Evolutionary conservation across 1,139 yeast genomes (phyloP).

Genomic region (Suhomyces atakaporum): DNA sequence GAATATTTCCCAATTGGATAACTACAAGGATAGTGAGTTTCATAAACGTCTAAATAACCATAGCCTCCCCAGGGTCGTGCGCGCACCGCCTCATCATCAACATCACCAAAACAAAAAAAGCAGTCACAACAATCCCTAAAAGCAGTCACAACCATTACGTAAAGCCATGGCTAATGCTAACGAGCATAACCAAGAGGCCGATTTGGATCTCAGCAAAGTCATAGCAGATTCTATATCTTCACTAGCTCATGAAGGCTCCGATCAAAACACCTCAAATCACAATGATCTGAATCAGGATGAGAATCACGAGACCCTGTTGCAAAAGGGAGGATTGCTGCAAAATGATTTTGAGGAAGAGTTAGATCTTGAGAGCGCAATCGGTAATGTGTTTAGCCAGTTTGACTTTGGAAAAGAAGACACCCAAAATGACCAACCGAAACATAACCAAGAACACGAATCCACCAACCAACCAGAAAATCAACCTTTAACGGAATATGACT

Average conservation of each 20-base stretch:
- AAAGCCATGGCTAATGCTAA: conserved; percentile 7
- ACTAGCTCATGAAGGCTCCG: no score
- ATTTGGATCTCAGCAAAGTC: conserved; percentile 15
- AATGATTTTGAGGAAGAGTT: conserved; percentile 15
- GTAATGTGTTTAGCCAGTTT: conserved; percentile 39
- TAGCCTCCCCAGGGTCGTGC: conserved; percentile 4
- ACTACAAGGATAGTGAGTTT: no score
- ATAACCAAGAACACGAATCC: no score
- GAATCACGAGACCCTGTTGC: conserved; percentile 5
- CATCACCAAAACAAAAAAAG: conserved; percentile 5
- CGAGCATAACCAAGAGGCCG: conserved; percentile 9
- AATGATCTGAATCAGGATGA: no score
- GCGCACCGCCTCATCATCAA: conserved; percentile 2
- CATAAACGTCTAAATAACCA: no score
- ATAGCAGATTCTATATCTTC: conserved; percentile 17
- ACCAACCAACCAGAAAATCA: no score
- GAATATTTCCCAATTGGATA: no score
- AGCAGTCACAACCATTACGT: conserved; percentile 13
- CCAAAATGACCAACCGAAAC: no score
- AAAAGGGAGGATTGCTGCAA: conserved; percentile 12
- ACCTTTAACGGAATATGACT: no score
- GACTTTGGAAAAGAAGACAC: conserved; percentile 16
- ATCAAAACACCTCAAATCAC: no score
- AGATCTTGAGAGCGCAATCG: conserved; percentile 37
- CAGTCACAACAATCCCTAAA: conserved; percentile 12